Evolutionary conservation across 176 grass and related monocot species (phyloP), one percentile per base, ranked within the genome.

Genomic region (Tuctoria greenei): DNA sequence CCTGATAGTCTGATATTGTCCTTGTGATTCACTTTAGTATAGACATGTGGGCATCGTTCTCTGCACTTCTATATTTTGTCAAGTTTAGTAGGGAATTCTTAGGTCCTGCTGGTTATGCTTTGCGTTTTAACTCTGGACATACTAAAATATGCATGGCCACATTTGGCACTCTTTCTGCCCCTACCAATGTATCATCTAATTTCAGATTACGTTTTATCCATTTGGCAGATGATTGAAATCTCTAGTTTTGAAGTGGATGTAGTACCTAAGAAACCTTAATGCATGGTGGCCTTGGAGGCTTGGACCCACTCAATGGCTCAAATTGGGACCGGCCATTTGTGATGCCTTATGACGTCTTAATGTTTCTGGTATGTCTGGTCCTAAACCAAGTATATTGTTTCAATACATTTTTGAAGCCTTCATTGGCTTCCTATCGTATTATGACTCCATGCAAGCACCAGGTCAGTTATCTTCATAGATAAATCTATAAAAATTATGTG

Each of bases 241-340:
- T 57, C 54, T 69, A 16, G 25, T 63, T 83, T 69, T 52, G 20
- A 69, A 67, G 61, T 74, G 61, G 69, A 83, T 83, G 68, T 44
- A 51, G 61, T 56, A 74, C 80, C 74, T 55, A 79, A 74, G 37
- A 74, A 79, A 62, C 54, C 62, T 69, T 40, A 73, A 79, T 72
- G 75, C 38, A 43, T 31, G 63, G 66, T 79, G 75, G 60, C 26
- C 69, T 39, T 79, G 64, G 46, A 74, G 60, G n/a, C 69, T 39
- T 79, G 64, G 46, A 79, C 43, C 75, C 75, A 69, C 80, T 62
- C 55, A 5, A 24, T 58, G 55, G 23, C 4, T 58, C 37, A 74
- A 69, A 43, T 13, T 78, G 21, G 69, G 62, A 67, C 80, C 68
- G 45, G 60, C 44, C 34, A 79, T n/a, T 51, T 54, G 71, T 81